Base-by-base conservation (phyloP, 202 grass and related monocot genomes). In the Panicum hallii region DNA sequence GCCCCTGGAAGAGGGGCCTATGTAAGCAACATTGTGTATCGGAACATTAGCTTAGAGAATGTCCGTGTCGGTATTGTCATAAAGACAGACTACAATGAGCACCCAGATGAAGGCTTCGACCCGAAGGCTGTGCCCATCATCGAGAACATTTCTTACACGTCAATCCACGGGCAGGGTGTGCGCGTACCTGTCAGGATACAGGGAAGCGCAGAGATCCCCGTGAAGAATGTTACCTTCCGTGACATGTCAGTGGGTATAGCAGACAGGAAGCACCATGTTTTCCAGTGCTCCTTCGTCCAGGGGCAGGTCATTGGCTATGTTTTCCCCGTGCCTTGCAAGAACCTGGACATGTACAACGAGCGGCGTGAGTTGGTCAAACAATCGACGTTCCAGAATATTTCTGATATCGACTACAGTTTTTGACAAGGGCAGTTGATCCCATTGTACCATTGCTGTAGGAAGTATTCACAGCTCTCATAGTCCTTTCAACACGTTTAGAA, bases 61-160 rank as follows among this genome's bases (percentile, higher is more conserved):
- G 32, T 97, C 22, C 92, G 90, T 58, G 90, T 93, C 9, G 90
- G 95, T 11, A 90, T 97, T 36, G 90, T 97, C 65, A 91, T 94
- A 47, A 97, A 93, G 89, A 97, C 95, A 42, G 88, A 97, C 79
- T 97, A 97, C 48, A 97, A 97, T 11, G 95, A 97, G 77, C 95
- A 95, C 79, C 90, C 95, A 1, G 82, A 91, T 56, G 86, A 92
- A 78, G 73, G 77, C n/a, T 95, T 91, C 7, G 77, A 97, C 63
- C 88, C 84, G 0, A 94, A 88, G 88, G 92, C 79, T 28, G 75
- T 97, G 45, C 95, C 95, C 1, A 23, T 66, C 22, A 90, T 97
- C 4, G 82, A 77, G 11, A 94, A 97, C 74, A 91, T 97, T 26
- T 94, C 95, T 26, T 97, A 94, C 77, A 87, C 45, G 7, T 92